Percentiles rank a stretch among this genome's conserved stretches.
These are phyloP conservation scores for Scedosporium dehoogii DNA, from an alignment of 2,329 filamentous ascomycete genomes.

Conservation along the genomic window DNA sequence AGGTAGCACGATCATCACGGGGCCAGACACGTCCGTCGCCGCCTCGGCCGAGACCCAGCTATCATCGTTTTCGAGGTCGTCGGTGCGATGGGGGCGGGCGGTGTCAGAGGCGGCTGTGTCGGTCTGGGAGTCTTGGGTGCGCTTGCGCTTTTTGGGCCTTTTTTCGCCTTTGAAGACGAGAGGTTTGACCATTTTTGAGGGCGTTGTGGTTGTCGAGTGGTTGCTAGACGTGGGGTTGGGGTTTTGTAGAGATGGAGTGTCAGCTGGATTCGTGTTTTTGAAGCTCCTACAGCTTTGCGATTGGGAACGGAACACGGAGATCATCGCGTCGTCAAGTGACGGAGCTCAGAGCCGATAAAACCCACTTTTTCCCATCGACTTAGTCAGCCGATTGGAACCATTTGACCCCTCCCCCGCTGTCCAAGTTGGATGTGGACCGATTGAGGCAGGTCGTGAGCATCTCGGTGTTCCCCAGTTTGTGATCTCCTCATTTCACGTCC, in stretches of 20 bases:
- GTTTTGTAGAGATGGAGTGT: background rate
- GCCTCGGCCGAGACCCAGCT: conserved; percentile 84
- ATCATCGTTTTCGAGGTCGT: conserved; percentile 55
- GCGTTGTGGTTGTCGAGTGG: background rate
- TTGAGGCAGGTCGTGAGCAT: no score
- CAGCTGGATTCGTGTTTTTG: background rate
- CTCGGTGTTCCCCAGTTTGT: no score
- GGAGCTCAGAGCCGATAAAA: no score
- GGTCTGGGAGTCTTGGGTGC: conserved; percentile 42
- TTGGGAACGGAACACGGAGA: no score
- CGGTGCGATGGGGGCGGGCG: conserved; percentile 14
- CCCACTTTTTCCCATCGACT: no score
- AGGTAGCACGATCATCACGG: conserved; percentile 72
- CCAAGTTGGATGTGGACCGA: no score
- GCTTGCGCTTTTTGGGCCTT: conserved; percentile 86
- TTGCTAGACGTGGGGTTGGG: background rate
- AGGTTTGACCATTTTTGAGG: conserved; percentile 65
- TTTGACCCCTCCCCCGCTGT: no score
- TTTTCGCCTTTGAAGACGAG: conserved; percentile 97
- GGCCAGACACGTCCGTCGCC: conserved; percentile 65
- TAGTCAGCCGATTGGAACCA: no score
- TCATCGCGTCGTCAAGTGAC: no score
- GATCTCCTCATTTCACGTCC: background rate
- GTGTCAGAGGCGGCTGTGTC: conserved; percentile 16
- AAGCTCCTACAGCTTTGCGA: no score